Percentiles rank a stretch among this genome's conserved stretches.
These are phyloP conservation scores for Ophiostoma piceae DNA, from an alignment of 2,329 filamentous ascomycete species.

Conservation along the genomic window DNA sequence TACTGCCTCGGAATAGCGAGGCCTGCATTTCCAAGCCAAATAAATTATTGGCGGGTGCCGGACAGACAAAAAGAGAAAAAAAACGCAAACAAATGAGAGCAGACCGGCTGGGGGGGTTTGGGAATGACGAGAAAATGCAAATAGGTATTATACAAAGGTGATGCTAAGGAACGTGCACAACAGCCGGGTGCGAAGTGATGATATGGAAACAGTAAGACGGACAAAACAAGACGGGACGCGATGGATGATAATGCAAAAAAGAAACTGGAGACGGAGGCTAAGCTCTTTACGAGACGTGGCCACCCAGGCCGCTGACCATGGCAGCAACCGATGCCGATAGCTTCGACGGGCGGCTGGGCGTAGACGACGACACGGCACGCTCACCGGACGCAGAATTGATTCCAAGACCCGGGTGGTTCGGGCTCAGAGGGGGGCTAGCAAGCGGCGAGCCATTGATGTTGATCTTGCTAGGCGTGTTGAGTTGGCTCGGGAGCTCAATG, in stretches of 20 bases:
- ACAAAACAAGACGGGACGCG: not conserved
- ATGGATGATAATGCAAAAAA: not conserved
- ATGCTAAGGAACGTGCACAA: not conserved
- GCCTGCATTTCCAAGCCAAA: not conserved
- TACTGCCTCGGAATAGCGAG: not conserved
- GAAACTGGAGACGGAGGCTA: not conserved
- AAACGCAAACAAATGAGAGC: conserved; percentile 1
- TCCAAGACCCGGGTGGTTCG: conserved; percentile 9
- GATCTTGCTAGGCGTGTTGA: conserved; percentile 9
- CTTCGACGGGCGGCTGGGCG: conserved; percentile 20
- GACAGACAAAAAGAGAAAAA: not conserved
- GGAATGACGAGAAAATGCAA: conserved; percentile 9
- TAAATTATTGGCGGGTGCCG: not conserved
- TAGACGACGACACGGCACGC: not conserved
- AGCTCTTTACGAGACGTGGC: conserved; percentile 20
- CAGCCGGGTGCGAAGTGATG: not conserved
- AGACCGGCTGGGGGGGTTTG: not conserved
- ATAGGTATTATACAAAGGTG: conserved; percentile 9
- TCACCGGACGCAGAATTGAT: conserved; percentile 3
- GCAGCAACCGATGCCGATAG: conserved; percentile 26
- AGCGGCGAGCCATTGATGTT: conserved; percentile 18
- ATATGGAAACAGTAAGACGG: not conserved
- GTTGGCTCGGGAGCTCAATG: conserved; percentile 12
- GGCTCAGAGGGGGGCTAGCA: conserved; percentile 16
- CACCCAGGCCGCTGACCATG: conserved; percentile 25